Conservation (phyloP, 2,329 filamentous ascomycete genomes). For the Sclerotinia spermophila region DNA sequence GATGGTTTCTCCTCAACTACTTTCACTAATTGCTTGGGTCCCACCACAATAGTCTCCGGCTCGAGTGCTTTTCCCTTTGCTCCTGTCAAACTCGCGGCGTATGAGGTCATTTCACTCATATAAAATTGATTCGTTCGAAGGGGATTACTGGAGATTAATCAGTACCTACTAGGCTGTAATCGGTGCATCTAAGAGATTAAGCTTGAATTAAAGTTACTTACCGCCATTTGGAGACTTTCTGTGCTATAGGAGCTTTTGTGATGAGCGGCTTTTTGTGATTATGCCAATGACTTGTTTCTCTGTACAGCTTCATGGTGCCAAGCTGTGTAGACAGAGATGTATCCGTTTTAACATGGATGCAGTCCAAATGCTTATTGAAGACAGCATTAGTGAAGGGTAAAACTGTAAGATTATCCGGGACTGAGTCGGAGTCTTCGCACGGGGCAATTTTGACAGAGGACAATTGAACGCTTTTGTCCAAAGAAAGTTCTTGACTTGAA, state of each 20-base stretch:
- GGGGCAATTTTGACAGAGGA: slow-evolving; percentile 22
- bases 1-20: slow-evolving; percentile 30
- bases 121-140: slow-evolving; percentile 52
- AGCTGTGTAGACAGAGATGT: slow-evolving; percentile 29
- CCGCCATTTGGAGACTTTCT: slow-evolving; percentile 41
- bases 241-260: slow-evolving; percentile 40
- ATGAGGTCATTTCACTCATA: slow-evolving; percentile 64
- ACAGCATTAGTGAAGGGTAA: slow-evolving; percentile 48
- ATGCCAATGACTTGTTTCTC: slow-evolving; percentile 59
- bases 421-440: slow-evolving; percentile 21
- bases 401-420: slow-evolving; percentile 34
- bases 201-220: slow-evolving; percentile 22
- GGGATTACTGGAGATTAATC: slow-evolving; percentile 30
- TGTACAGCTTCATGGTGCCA: slow-evolving; percentile 40
- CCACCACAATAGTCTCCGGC: slow-evolving; percentile 59
- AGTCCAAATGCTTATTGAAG: slow-evolving; percentile 45
- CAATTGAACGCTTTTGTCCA: slow-evolving; percentile 30
- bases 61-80: slow-evolving; percentile 58
- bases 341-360: slow-evolving; percentile 41
- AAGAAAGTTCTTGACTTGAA: slow-evolving; percentile 34
- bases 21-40: slow-evolving; percentile 33
- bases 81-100: slow-evolving; percentile 67
- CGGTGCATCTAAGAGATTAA: background rate
- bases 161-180: background rate
- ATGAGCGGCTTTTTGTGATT: slow-evolving; percentile 52